phyloP scores from a whole-genome alignment of 164 flowering plant genomes.

The Umbilicus rupestris region DNA sequence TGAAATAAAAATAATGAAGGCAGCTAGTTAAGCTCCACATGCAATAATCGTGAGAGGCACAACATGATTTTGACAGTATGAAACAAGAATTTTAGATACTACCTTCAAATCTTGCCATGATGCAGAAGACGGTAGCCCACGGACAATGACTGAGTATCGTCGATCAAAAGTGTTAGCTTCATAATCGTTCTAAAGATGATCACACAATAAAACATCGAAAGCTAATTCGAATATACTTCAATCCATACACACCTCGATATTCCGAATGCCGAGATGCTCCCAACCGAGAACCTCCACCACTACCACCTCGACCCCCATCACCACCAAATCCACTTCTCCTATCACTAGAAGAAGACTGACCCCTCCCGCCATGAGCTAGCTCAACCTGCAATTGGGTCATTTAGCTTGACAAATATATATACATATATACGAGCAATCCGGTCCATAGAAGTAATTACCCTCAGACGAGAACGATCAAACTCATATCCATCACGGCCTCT shows the following conservation, averaged over 20 bases:
- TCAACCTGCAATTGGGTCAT: conserved; percentile 54
- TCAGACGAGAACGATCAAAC: conserved; percentile 79
- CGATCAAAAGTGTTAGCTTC: not conserved
- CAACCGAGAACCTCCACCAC: conserved; percentile 33
- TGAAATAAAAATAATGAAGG: conserved; percentile 18
- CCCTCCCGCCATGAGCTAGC: conserved; percentile 99
- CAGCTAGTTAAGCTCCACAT: not conserved
- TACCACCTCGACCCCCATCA: conserved; percentile 39
- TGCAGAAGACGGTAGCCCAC: conserved; percentile 95
- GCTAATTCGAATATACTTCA: not conserved
- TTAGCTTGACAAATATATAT: not conserved
- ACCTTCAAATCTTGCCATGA: conserved; percentile 99
- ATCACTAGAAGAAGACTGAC: conserved; percentile 61
- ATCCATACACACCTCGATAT: conserved; percentile 55
- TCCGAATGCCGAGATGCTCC: conserved; percentile 78
- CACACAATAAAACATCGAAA: not conserved
- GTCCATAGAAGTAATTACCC: conserved; percentile 72
- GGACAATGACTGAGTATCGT: conserved; percentile 56
- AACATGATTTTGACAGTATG: not conserved
- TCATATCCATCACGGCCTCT: conserved; percentile 96
- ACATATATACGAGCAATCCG: not conserved
- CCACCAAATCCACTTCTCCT: conserved; percentile 64
- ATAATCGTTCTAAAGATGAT: not conserved
- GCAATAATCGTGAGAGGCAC: not conserved
- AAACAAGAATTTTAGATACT: not conserved